Evolutionary conservation across 2,329 filamentous ascomycete genomes (phyloP).

Genomic region (Decorospora gaudefroyi): DNA sequence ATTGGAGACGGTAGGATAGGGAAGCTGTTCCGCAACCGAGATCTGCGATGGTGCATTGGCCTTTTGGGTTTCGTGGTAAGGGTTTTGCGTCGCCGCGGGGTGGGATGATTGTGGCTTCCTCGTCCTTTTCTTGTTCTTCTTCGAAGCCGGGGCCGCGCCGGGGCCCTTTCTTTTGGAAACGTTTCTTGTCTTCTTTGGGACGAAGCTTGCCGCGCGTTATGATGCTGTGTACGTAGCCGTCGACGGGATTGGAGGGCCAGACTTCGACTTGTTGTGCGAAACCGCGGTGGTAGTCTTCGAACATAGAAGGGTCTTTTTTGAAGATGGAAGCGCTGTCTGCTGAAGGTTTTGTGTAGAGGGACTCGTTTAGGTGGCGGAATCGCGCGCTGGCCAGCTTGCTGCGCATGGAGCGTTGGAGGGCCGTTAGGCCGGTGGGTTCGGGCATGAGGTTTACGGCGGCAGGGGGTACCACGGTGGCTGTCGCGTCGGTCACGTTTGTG

Average conservation of each 20-base stretch:
- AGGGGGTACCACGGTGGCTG: conserved; percentile 6
- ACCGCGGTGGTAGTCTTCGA: conserved; percentile 92
- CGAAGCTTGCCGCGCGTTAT: conserved; percentile 65
- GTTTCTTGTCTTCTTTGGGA: conserved; percentile 50
- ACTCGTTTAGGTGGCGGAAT: conserved; percentile 96
- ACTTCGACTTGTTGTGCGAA: conserved; percentile 94
- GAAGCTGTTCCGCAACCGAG: conserved; percentile 91
- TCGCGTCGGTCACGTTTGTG: conserved; percentile 17
- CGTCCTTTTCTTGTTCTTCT: no score
- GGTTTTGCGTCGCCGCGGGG: conserved; percentile 48
- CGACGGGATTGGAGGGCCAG: conserved; percentile 96
- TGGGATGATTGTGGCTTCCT: conserved; percentile 13
- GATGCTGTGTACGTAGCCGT: conserved; percentile 78
- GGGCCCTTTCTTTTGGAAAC: conserved; percentile 36
- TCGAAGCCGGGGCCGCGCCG: conserved; percentile 17
- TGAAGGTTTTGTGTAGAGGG: conserved; percentile 90
- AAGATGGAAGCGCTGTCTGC: conserved; percentile 82
- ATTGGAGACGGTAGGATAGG: conserved; percentile 70
- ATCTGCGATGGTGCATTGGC: conserved; percentile 80
- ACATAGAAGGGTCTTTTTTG: conserved; percentile 84
- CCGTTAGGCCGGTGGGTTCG: conserved; percentile 71
- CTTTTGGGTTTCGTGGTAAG: conserved; percentile 70
- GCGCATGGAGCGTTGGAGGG: conserved; percentile 90
- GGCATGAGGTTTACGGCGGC: conserved; percentile 34
- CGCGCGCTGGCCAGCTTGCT: conserved; percentile 92